Evolutionary conservation across 148 eudicot species (phyloP).

Genomic region (Cornus controversa): DNA sequence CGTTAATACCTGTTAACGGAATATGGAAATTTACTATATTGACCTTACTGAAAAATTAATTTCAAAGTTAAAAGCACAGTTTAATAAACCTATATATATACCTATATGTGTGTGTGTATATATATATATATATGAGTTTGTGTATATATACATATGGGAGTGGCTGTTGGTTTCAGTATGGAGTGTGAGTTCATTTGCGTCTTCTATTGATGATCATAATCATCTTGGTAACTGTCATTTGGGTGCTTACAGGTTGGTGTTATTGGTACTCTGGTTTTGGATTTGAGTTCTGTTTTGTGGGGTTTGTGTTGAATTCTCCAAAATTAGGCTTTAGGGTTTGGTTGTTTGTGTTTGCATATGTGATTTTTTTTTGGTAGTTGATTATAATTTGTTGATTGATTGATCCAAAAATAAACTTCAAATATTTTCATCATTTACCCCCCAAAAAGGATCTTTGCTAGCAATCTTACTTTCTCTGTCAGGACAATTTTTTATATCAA

Average conservation of each 20-base stretch:
- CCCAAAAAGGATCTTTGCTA: background rate
- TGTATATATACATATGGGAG: no score
- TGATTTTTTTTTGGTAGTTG: conserved; percentile 6
- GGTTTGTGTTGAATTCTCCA: background rate
- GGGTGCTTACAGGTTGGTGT: conserved; percentile 58
- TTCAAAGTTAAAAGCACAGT: no score
- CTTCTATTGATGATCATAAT: conserved; percentile 61
- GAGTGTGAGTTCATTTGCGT: conserved; percentile 76
- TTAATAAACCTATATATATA: no score
- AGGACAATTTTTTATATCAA: background rate
- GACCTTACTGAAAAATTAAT: no score
- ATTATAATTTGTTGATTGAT: conserved; percentile 8
- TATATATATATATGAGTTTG: no score
- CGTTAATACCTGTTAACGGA: no score
- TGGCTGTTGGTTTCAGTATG: conserved; percentile 65
- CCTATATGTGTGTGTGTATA: no score
- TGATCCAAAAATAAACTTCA: background rate
- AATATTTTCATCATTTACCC: background rate
- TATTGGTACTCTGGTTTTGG: background rate
- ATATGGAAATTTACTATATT: no score
- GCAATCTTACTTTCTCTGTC: background rate
- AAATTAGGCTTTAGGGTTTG: background rate
- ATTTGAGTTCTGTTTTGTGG: background rate
- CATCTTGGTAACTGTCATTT: conserved; percentile 44
- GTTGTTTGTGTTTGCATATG: background rate